phyloP scores from a whole-genome alignment of 148 eudicot species.

The Rhododendron kiyosumense region DNA sequence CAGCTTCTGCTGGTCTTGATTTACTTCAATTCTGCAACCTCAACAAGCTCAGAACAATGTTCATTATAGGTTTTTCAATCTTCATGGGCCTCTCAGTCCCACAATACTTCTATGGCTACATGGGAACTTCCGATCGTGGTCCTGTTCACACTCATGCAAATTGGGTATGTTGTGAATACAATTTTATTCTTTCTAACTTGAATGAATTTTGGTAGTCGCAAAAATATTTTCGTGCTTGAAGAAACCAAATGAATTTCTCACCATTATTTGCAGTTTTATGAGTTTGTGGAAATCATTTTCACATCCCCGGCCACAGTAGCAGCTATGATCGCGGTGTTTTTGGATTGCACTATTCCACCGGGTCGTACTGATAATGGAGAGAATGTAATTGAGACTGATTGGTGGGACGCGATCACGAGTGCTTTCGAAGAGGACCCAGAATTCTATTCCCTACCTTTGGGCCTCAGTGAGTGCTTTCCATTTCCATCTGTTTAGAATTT shows the following conservation, averaged over 20 bases:
- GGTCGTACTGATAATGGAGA: constrained; percentile 33
- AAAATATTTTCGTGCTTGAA: background rate
- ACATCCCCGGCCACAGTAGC: constrained; percentile 81
- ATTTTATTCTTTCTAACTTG: background rate
- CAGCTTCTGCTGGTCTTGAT: constrained; percentile 79
- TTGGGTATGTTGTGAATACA: constrained; percentile 43
- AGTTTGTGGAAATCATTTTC: constrained; percentile 61
- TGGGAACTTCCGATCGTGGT: constrained; percentile 49
- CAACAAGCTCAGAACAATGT: constrained; percentile 86
- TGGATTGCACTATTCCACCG: constrained; percentile 61
- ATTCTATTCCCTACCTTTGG: constrained; percentile 68
- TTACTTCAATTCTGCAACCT: constrained; percentile 84
- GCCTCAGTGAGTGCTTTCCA: constrained; percentile 68
- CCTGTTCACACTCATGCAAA: constrained; percentile 56
- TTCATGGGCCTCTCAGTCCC: constrained; percentile 92
- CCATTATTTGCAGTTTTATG: constrained; percentile 57
- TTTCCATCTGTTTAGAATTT: constrained; percentile 60
- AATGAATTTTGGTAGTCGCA: background rate
- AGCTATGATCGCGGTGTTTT: constrained; percentile 41
- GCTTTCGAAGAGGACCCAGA: constrained; percentile 57
- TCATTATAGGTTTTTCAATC: constrained; percentile 55
- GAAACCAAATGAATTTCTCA: background rate
- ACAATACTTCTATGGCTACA: constrained; percentile 63
- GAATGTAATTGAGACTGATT: constrained; percentile 68
- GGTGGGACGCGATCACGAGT: constrained; percentile 60